Conservation (phyloP, 2,329 filamentous ascomycete species). For the Talaromyces sp. region DNA sequence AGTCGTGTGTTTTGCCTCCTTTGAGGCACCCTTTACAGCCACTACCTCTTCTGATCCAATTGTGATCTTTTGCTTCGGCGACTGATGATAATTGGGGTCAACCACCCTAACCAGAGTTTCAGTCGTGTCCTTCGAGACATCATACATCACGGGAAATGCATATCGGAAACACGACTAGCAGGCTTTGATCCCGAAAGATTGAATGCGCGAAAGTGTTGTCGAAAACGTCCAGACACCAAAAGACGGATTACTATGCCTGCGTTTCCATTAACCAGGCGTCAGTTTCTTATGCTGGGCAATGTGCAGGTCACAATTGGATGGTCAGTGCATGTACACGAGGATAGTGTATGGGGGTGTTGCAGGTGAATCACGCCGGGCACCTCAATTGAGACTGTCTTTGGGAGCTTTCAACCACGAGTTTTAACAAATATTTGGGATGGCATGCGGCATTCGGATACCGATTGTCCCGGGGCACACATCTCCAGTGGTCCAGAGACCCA, state of each 20-base stretch:
- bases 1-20: slow-evolving; percentile 44
- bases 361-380: slow-evolving; percentile 55
- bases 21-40: slow-evolving; percentile 58
- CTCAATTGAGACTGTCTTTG: slow-evolving; percentile 54
- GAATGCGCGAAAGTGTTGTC: slow-evolving; percentile 39
- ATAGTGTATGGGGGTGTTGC: slow-evolving; percentile 48
- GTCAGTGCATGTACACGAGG: slow-evolving; percentile 49
- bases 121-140: slow-evolving; percentile 2
- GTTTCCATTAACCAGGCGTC: slow-evolving; percentile 48
- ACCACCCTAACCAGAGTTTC: slow-evolving; percentile 12
- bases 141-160: slow-evolving; percentile 71
- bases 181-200: slow-evolving; percentile 35
- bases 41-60: slow-evolving; percentile 79
- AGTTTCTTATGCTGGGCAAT: slow-evolving; percentile 58
- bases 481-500: slow-evolving; percentile 18
- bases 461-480: slow-evolving; percentile 23
- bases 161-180: slow-evolving; percentile 71
- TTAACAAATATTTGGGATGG: slow-evolving; percentile 9
- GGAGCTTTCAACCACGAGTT: slow-evolving; percentile 35
- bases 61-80: slow-evolving; percentile 55
- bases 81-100: slow-evolving; percentile 34
- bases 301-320: slow-evolving; percentile 67
- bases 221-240: slow-evolving; percentile 51
- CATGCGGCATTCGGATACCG: slow-evolving; percentile 16
- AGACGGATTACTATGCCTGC: slow-evolving; percentile 51